A percentile compares a stretch with the other conserved stretches of the same genome.
Evolutionary conservation across 2,329 filamentous ascomycete genomes (phyloP).

Genomic region (Fusarium sp.): DNA sequence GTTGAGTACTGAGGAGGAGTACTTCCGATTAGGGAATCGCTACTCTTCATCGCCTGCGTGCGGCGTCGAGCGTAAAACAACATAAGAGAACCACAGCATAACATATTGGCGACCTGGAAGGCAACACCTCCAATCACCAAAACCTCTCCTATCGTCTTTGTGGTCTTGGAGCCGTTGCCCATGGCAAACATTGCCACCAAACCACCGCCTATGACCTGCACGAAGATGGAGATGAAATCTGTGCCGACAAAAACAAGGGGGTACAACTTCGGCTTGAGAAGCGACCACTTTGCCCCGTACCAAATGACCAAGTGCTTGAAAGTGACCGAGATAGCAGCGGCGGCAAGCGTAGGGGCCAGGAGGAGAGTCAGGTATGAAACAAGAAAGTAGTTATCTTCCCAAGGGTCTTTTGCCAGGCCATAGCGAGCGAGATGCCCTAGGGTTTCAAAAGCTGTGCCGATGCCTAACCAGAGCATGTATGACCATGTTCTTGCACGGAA

Average conservation of each 20-base stretch:
- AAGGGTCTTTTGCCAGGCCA: constrained; percentile 57
- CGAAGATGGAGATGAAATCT: constrained; percentile 58
- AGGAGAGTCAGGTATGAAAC: constrained; percentile 59
- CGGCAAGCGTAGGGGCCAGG: constrained; percentile 59
- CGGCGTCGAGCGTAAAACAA: constrained; percentile 31
- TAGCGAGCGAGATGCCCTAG: constrained; percentile 59
- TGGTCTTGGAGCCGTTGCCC: constrained; percentile 20
- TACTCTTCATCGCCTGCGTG: constrained; percentile 10
- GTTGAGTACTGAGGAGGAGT: constrained; percentile 2
- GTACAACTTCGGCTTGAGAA: constrained; percentile 59
- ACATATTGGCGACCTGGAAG: constrained; percentile 49
- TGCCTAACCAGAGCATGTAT: constrained; percentile 52
- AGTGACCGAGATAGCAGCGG: constrained; percentile 61
- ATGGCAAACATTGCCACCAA: constrained; percentile 26
- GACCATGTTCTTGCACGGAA: constrained; percentile 56
- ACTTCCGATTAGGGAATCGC: background rate
- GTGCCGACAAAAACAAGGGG: constrained; percentile 65
- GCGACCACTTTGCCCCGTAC: constrained; percentile 57
- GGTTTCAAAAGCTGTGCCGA: constrained; percentile 57
- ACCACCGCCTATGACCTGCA: constrained; percentile 44
- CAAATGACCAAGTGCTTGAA: constrained; percentile 61
- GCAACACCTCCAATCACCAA: constrained; percentile 45
- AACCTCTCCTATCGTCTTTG: constrained; percentile 29
- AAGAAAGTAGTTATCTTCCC: constrained; percentile 56
- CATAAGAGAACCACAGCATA: constrained; percentile 39